Evolutionary conservation across 441 rosid genomes (phyloP).

Genomic region (Codiaeum variegatum): DNA sequence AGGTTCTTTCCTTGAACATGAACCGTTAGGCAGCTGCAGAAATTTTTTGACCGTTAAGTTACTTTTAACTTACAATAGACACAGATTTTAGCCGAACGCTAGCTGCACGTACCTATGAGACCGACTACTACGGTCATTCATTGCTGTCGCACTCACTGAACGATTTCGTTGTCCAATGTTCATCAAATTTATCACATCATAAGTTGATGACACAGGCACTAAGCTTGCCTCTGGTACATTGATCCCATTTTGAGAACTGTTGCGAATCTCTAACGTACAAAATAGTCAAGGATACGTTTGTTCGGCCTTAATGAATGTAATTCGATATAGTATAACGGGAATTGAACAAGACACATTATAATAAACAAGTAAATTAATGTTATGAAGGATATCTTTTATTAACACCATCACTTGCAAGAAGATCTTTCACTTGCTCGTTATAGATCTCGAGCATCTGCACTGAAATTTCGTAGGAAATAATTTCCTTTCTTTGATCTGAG

Average conservation of each 20-base stretch:
- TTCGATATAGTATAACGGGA: too few species aligned
- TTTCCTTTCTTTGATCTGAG: slow-evolving; percentile 79
- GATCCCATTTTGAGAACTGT: slow-evolving; percentile 74
- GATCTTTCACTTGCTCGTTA: slow-evolving; percentile 95
- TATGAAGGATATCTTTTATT: slow-evolving; percentile 88
- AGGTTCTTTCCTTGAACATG: slow-evolving; percentile 80
- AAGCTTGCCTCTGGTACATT: slow-evolving; percentile 80
- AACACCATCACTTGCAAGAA: slow-evolving; percentile 66
- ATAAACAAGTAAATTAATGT: neutral
- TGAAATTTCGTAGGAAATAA: slow-evolving; percentile 66
- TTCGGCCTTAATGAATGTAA: too few species aligned
- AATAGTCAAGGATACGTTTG: slow-evolving; percentile 47
- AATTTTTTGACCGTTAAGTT: slow-evolving; percentile 8
- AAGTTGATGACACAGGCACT: slow-evolving; percentile 69
- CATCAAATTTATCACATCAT: slow-evolving; percentile 72
- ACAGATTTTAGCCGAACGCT: neutral
- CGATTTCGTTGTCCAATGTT: slow-evolving; percentile 73
- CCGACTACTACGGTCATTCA: slow-evolving; percentile 93
- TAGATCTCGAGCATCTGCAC: slow-evolving; percentile 98
- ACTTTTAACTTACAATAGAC: neutral
- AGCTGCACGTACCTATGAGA: slow-evolving; percentile 60
- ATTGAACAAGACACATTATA: neutral
- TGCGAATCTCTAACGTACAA: slow-evolving; percentile 74
- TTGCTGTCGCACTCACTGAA: slow-evolving; percentile 75
- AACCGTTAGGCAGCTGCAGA: slow-evolving; percentile 79